Conservation (phyloP, 257 asterid species). For the Solanum megistacrolobum region DNA sequence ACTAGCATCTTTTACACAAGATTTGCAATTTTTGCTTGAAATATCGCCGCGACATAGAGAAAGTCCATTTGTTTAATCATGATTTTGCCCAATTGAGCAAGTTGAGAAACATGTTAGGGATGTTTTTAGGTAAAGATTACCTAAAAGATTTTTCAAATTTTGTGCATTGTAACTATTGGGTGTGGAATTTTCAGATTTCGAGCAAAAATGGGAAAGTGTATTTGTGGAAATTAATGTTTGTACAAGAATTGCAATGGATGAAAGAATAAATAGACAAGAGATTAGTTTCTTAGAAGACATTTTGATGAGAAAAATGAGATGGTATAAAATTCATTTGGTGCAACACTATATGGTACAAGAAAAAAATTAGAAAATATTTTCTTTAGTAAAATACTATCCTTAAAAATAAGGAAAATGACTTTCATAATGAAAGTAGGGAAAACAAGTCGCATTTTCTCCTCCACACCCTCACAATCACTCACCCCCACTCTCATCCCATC, state of each 20-base stretch:
- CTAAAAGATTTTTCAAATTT: constrained; percentile 7
- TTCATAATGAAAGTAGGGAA: too few relatives aligned
- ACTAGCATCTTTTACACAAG: constrained; percentile 23
- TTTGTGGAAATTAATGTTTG: neutral
- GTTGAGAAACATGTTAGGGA: constrained; percentile 19
- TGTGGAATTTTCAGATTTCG: constrained; percentile 21
- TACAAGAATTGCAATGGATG: neutral
- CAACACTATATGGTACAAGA: neutral
- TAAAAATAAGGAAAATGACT: too few relatives aligned
- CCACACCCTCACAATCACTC: too few relatives aligned
- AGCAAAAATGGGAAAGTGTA: constrained; percentile 23
- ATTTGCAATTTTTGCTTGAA: constrained; percentile 1
- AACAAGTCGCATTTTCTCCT: too few relatives aligned
- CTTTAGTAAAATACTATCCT: too few relatives aligned
- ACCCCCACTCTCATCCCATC: too few relatives aligned
- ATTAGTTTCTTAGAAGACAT: neutral
- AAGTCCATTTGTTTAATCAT: constrained; percentile 13
- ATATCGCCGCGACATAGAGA: constrained; percentile 34
- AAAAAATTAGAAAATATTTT: too few relatives aligned
- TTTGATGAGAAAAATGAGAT: neutral
- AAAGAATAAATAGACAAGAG: neutral
- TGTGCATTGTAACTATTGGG: constrained; percentile 5
- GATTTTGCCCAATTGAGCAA: constrained; percentile 10
- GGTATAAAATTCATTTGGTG: neutral
- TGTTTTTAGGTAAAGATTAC: constrained; percentile 14